phyloP scores from a whole-genome alignment of 129 eudicot genomes.

The Arctium lappa region DNA sequence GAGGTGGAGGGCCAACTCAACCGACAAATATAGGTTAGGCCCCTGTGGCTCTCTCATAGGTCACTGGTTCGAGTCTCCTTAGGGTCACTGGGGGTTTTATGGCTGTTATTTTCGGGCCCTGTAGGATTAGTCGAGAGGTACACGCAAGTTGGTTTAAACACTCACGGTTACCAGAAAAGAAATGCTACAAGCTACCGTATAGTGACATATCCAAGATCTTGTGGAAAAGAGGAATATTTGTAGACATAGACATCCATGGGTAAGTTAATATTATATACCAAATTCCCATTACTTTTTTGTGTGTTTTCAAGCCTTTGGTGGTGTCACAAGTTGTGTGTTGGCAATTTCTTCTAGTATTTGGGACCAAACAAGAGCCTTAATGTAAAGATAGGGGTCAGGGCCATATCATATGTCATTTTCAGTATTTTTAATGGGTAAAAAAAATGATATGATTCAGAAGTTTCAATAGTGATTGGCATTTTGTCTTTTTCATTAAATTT shows the following conservation, averaged over 20 bases:
- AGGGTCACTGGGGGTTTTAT: background rate
- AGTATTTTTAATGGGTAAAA: background rate
- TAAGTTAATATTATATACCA: background rate
- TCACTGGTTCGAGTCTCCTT: background rate
- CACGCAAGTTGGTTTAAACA: no score
- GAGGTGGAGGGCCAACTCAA: no score
- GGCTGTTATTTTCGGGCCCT: no score
- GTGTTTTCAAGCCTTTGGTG: background rate
- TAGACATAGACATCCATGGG: background rate
- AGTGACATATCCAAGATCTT: background rate
- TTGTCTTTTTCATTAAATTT: background rate
- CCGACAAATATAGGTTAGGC: no score
- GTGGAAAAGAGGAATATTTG: background rate
- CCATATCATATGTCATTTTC: background rate
- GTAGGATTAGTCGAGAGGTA: no score
- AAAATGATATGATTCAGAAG: background rate
- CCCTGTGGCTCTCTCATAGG: background rate
- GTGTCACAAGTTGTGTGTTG: background rate
- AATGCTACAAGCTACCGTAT: background rate
- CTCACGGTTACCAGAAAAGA: background rate
- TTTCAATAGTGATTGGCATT: background rate
- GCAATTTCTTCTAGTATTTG: background rate
- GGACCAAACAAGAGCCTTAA: background rate
- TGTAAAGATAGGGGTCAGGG: background rate
- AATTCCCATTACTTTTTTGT: background rate